A percentile compares a stretch with the other conserved stretches of the same genome.
Conservation (phyloP, 768 basidiomycete species). For the Neoboletus brunneissimus region DNA sequence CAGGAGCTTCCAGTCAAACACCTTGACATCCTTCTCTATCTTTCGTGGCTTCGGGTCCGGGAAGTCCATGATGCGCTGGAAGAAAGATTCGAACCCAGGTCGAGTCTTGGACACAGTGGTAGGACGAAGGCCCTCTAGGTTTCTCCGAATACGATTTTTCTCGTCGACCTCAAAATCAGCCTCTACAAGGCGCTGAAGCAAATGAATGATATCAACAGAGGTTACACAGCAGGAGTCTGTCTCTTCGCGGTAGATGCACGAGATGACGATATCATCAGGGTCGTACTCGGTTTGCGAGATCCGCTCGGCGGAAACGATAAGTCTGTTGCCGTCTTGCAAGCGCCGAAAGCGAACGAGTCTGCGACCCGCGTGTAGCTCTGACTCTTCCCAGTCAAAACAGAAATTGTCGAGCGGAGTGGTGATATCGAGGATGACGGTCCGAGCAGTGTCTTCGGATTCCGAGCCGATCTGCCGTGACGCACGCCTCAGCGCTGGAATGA, state of each 20-base stretch:
- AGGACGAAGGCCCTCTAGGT: constrained; percentile 89
- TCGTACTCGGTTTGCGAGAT: constrained; percentile 72
- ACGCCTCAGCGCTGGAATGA: constrained; percentile 22
- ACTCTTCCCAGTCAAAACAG: constrained; percentile 55
- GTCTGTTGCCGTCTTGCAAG: constrained; percentile 68
- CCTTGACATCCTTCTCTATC: constrained; percentile 96
- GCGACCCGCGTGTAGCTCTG: constrained; percentile 67
- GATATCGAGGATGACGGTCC: constrained; percentile 60
- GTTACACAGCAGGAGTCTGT: constrained; percentile 81
- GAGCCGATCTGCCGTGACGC: constrained; percentile 22
- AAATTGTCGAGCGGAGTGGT: constrained; percentile 54
- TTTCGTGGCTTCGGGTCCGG: constrained; percentile 91
- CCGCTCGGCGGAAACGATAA: constrained; percentile 76
- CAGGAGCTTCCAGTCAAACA: constrained; percentile 75
- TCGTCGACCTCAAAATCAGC: constrained; percentile 86
- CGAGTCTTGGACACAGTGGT: constrained; percentile 88
- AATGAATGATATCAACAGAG: constrained; percentile 92
- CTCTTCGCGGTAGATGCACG: constrained; percentile 89
- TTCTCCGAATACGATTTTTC: constrained; percentile 93
- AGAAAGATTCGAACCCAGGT: constrained; percentile 77
- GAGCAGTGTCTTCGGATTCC: constrained; percentile 42
- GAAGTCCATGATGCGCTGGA: constrained; percentile 95
- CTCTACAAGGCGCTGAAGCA: constrained; percentile 77
- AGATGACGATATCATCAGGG: constrained; percentile 79
- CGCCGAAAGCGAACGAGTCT: constrained; percentile 87